Base-by-base conservation (phyloP, 495 filamentous ascomycete genomes). In the Pseudoneurospora amorphoporcata region DNA sequence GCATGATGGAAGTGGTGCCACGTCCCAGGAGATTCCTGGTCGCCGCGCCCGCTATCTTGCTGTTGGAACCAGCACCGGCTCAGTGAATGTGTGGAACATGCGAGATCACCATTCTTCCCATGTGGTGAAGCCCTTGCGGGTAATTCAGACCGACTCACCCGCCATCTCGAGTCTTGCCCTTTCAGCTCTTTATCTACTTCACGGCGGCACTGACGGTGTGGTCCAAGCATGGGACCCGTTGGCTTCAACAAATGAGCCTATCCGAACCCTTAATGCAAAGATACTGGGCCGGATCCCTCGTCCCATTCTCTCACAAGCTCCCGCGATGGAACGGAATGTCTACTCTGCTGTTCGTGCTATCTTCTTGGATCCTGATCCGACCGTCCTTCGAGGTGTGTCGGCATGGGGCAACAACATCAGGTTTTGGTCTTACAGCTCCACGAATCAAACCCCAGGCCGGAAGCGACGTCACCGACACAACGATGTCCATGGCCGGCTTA, bases 181-280 rank as follows among this genome's bases (percentile, higher is more conserved):
- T 29, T 92, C 94, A 2, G 93, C 94, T 12, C 85, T 98, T 8
- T 94, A 95, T 76, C 81, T 99, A 37, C 91, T 98, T 2, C 93
- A 97, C 79, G 95, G 95, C 38, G 95, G 95, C 58, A 97, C 92
- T 75, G 95, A 99, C 79, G 95, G 95, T 10, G 88, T 98, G 8
- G 94, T 98, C 8, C 95, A 98, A 78, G 92, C 93, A 7, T 99
- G 96, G 96, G 95, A 99, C 84, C 94, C 92, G 29, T 82, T 99
- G 35, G 93, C 91, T 3, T 98, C 95, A 0, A 91, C 87, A 7
- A 83, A 87, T 10, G 87, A 89, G 35, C 94, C 95, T 0, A 88
- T 98, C 73, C 90, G 94, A 29, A 98, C 94, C 4, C 86, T 99
- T 70, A 95, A 97, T 73, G 94, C 94, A 0, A 90, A 92, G 10